Conservation (phyloP, 176 grass and related monocot species). For the Juncus effusus region DNA sequence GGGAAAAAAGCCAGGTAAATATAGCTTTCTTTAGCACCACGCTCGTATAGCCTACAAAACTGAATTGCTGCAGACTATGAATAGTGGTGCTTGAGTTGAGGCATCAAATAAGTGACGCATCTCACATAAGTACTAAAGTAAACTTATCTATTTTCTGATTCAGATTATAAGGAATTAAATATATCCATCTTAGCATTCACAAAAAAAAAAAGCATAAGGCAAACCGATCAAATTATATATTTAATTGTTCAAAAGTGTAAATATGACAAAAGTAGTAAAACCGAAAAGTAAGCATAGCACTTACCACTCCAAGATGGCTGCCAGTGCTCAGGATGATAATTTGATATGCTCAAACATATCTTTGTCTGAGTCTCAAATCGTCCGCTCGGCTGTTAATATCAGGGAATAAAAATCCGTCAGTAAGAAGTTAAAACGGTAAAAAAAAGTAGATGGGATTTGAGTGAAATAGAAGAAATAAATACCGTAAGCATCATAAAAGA, state of each 20-base stretch:
- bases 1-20: slow-evolving; percentile 14
- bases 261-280: not conserved
- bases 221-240: not conserved
- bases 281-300: slow-evolving; percentile 16
- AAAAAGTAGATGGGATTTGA: not conserved
- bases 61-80: slow-evolving; percentile 27
- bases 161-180: no score
- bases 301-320: slow-evolving; percentile 98
- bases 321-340: slow-evolving; percentile 98
- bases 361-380: slow-evolving; percentile 97
- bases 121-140: no score
- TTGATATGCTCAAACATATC: slow-evolving; percentile 99
- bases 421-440: not conserved
- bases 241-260: not conserved
- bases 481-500: slow-evolving; percentile 96
- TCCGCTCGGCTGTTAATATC: slow-evolving; percentile 73
- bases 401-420: slow-evolving; percentile 22
- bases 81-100: slow-evolving; percentile 24
- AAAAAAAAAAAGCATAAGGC: not conserved
- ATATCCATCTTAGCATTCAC: not conserved
- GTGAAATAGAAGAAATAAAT: not conserved
- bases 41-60: slow-evolving; percentile 27
- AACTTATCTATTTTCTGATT: no score
- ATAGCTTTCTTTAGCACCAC: slow-evolving; percentile 16
- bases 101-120: no score